Base-by-base conservation (phyloP, 2,329 filamentous ascomycete genomes). In the Monosporascus sp. region DNA sequence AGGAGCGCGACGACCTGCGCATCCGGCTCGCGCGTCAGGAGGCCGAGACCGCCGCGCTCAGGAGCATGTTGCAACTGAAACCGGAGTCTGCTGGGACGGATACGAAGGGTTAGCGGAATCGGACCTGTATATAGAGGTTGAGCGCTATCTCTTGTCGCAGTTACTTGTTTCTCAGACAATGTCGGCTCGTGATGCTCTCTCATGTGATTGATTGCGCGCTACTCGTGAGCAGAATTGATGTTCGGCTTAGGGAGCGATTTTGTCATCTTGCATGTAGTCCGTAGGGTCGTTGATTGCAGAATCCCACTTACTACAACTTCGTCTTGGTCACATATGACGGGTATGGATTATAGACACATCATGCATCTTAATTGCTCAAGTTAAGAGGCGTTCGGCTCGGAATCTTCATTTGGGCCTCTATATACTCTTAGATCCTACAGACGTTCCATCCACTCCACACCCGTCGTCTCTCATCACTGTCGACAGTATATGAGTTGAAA, bases 21-120 rank as follows among this genome's bases (percentile, higher is more conserved):
- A 70, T 88, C 50, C 77, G 79, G 55, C 77, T 88, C 54, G 85
- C 83, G 9, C 74, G 82, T 62, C 76, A 83, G 51, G 84, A 89
- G 67, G 84, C 84, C 3, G 85, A 89, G 70, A 77, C 80, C 1
- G 78, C 82, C 53, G 79, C 84, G 11, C 69, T 89, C 53, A 76
- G 79, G 61, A 78, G 77, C 56, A 73, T 83, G 69, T 62, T 79
- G 54, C 59, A 65, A 58, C 62, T 63, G 64, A 69, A 61, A 52
- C 63, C 43, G 9, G 20, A 8, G 8, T 18, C 9, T n/a, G 15
- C 61, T 65, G 57, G 54, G 50, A 59, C 52, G 50, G 53, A 54
- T 54, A 57, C 45, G 59, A 59, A 59, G 51, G 57, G 60, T 59
- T 54, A 61, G 57, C 49, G 25, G 36, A 59, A 38, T 45, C 56